A percentile compares a stretch with the other conserved stretches of the same genome.
phyloP scores from a whole-genome alignment of 1,139 yeast species.

The Ogataea hybrid region DNA sequence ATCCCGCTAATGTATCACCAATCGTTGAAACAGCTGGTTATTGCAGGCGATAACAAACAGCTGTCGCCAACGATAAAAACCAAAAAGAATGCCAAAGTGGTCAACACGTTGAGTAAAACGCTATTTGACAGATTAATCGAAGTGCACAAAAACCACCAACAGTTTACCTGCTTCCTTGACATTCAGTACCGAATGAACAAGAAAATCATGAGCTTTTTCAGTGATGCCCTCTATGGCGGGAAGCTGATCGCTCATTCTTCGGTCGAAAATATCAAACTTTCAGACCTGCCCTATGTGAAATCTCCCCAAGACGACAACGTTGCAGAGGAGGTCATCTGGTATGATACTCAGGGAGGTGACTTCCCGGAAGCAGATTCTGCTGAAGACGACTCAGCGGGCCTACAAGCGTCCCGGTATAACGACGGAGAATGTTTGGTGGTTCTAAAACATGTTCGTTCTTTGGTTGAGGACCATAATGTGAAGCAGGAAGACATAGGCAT shows the following conservation, averaged over 20 bases:
- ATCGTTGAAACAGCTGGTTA: conserved; percentile 54
- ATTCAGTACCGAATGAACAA: conserved; percentile 88
- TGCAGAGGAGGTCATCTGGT: conserved; percentile 61
- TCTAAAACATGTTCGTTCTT: conserved; percentile 48
- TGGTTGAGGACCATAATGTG: conserved; percentile 47
- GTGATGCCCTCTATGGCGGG: conserved; percentile 60
- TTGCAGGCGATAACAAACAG: conserved; percentile 88
- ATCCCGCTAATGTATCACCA: conserved; percentile 72
- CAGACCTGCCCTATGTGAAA: conserved; percentile 54
- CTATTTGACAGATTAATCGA: conserved; percentile 75
- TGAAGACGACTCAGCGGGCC: conserved; percentile 33
- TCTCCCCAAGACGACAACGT: conserved; percentile 32
- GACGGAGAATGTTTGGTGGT: conserved; percentile 71
- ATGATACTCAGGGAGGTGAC: conserved; percentile 92
- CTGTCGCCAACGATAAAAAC: conserved; percentile 75
- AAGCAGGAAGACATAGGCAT: conserved; percentile 62
- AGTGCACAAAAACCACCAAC: conserved; percentile 42
- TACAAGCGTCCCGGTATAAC: conserved; percentile 59
- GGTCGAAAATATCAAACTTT: conserved; percentile 52
- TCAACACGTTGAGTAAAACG: conserved; percentile 52
- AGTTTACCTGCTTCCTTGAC: conserved; percentile 55
- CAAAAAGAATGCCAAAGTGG: conserved; percentile 35
- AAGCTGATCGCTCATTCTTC: conserved; percentile 59
- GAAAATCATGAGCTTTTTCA: conserved; percentile 76
- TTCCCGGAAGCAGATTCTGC: conserved; percentile 55